Conservation (phyloP, 331 rosid genomes). For the Rosa hybrid region DNA sequence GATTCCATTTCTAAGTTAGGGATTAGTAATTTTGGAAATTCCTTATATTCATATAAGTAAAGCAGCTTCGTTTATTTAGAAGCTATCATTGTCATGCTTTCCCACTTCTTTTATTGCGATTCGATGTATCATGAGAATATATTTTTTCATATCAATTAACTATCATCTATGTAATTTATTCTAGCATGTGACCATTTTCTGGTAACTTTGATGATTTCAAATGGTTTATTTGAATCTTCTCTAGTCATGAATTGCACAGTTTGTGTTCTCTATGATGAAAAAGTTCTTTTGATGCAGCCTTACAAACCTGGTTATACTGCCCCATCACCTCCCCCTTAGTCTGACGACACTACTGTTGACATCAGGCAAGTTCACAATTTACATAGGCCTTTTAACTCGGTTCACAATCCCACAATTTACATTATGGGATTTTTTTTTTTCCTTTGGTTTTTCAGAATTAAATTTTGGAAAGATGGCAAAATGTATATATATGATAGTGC, state of each 20-base stretch:
- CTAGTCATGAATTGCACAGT: slow-evolving; percentile 5
- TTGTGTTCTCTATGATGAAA: slow-evolving; percentile 17
- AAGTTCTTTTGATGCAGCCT: slow-evolving; percentile 34
- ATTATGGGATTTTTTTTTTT: neutral
- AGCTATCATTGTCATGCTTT: slow-evolving; percentile 3
- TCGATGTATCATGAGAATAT: slow-evolving; percentile 4
- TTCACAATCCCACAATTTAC: too few relatives aligned
- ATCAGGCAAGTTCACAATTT: slow-evolving; percentile 44
- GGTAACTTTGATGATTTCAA: slow-evolving; percentile 5
- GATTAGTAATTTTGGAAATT: neutral
- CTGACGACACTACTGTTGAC: slow-evolving; percentile 36
- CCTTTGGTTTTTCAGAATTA: neutral
- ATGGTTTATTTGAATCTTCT: neutral
- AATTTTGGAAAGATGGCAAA: neutral
- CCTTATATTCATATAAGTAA: neutral
- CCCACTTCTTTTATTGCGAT: neutral
- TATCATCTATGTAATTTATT: neutral
- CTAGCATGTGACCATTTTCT: neutral
- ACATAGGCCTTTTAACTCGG: too few relatives aligned
- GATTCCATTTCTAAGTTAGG: neutral
- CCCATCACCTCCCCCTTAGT: slow-evolving; percentile 34
- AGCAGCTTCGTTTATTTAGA: slow-evolving; percentile 13
- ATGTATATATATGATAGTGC: neutral
- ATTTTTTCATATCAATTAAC: neutral
- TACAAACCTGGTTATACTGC: slow-evolving; percentile 48